Evolutionary conservation across 2,329 filamentous ascomycete species (phyloP).

Genomic region (Stylonectria norvegica): DNA sequence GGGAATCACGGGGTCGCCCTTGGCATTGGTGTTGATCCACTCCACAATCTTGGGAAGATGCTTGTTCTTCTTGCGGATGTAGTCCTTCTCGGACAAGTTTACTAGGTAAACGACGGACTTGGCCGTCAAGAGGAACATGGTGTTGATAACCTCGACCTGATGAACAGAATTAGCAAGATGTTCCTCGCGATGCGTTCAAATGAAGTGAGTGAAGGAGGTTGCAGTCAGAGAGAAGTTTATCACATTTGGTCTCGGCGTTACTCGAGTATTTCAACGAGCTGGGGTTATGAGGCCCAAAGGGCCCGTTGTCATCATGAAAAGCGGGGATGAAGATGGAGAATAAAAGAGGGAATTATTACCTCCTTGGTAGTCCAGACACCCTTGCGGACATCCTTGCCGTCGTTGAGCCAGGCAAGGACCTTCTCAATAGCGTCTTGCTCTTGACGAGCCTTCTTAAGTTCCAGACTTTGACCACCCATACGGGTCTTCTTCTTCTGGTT

Average conservation of each 20-base stretch:
- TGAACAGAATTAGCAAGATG: slow-evolving; percentile 21
- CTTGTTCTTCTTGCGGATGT: slow-evolving; percentile 99
- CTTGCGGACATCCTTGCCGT: slow-evolving; percentile 91
- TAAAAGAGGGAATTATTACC: slow-evolving; percentile 57
- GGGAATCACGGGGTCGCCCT: slow-evolving; percentile 86
- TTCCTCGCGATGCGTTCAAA: background rate
- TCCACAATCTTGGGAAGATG: slow-evolving; percentile 88
- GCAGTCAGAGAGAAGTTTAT: slow-evolving; percentile 72
- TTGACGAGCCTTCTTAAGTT: slow-evolving; percentile 96
- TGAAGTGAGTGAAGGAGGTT: slow-evolving; percentile 9
- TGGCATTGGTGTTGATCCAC: slow-evolving; percentile 90
- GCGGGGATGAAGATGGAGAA: slow-evolving; percentile 14
- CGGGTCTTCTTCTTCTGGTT: slow-evolving; percentile 90
- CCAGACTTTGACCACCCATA: slow-evolving; percentile 88
- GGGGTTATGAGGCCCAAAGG: slow-evolving; percentile 92
- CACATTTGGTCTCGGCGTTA: slow-evolving; percentile 82
- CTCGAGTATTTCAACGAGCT: slow-evolving; percentile 92
- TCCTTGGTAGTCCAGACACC: slow-evolving; percentile 88
- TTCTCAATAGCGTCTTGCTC: slow-evolving; percentile 93
- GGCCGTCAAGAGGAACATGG: slow-evolving; percentile 87
- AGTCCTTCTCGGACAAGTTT: slow-evolving; percentile 96
- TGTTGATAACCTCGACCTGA: slow-evolving; percentile 96
- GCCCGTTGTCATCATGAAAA: slow-evolving; percentile 97
- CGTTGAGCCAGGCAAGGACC: slow-evolving; percentile 76
- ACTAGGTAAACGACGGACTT: slow-evolving; percentile 97